Percentiles rank a stretch among this genome's conserved stretches.
phyloP scores from a whole-genome alignment of 163 green algal species.

The Chlorella variabilis region DNA sequence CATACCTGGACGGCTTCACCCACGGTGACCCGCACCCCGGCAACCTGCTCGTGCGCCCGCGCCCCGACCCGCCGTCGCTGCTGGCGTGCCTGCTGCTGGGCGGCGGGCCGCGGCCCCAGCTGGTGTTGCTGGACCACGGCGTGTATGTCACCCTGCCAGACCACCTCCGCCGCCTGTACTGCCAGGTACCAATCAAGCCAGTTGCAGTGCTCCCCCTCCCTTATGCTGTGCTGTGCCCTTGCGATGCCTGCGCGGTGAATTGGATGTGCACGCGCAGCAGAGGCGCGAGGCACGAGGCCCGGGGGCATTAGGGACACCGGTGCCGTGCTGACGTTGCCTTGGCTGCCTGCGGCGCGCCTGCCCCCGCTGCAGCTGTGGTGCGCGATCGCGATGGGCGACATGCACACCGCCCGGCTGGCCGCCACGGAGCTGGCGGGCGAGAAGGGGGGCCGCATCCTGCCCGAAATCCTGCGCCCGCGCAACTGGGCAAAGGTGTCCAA shows the following conservation, averaged over 20 bases:
- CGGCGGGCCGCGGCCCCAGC: conserved; percentile 67
- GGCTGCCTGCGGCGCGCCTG: no score
- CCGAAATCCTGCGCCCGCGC: conserved; percentile 61
- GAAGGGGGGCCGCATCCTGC: conserved; percentile 62
- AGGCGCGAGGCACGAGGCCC: no score
- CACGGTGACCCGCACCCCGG: conserved; percentile 86
- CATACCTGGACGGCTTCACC: conserved; percentile 80
- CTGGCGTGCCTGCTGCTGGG: conserved; percentile 61
- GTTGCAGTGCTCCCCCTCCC: no score
- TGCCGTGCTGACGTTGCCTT: no score
- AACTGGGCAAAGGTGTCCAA: conserved; percentile 38
- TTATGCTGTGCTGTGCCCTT: no score
- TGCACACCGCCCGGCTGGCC: conserved; percentile 10
- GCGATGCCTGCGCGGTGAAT: no score
- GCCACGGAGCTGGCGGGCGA: conserved; percentile 17
- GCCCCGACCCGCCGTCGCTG: conserved; percentile 22
- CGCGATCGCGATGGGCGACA: conserved; percentile 59
- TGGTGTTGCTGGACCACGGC: conserved; percentile 90
- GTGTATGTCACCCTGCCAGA: conserved; percentile 73
- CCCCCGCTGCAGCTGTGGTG: conserved; percentile 69
- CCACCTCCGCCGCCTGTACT: conserved; percentile 74
- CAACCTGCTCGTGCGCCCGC: conserved; percentile 80
- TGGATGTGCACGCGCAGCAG: no score
- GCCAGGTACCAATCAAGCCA: conserved; percentile 25
- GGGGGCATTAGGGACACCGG: no score